phyloP scores from a whole-genome alignment of 139 green algal species.

The Marvania coccoides region DNA sequence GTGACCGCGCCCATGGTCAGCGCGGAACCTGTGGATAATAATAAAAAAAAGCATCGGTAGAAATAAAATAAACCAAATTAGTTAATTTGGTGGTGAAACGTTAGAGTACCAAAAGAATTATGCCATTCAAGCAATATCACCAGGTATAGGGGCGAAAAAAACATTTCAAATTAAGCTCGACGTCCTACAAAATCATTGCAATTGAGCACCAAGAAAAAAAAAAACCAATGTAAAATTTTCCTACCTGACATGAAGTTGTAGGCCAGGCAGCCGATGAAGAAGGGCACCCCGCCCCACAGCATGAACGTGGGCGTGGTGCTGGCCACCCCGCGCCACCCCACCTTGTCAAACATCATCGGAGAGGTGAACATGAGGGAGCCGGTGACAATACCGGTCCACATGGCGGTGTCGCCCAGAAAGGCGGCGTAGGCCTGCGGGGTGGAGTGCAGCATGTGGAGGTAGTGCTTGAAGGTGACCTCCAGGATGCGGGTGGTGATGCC shows the following conservation, averaged over 20 bases:
- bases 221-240: no score
- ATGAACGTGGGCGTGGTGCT: constrained; percentile 59
- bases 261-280: constrained; percentile 66
- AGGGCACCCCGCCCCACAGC: constrained; percentile 46
- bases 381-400: constrained; percentile 76
- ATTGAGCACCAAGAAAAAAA: no score
- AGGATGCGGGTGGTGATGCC: constrained; percentile 82
- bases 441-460: constrained; percentile 79
- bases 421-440: constrained; percentile 71
- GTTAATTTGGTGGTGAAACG: no score
- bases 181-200: no score
- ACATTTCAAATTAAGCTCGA: no score
- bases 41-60: no score
- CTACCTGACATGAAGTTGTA: constrained; percentile 35
- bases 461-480: constrained; percentile 89
- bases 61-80: no score
- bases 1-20: not conserved
- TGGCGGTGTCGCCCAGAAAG: constrained; percentile 78
- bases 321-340: constrained; percentile 76
- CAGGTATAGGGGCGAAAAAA: no score
- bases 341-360: constrained; percentile 70
- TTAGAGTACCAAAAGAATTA: no score
- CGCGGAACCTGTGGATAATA: not conserved
- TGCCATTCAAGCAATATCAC: no score
- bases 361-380: constrained; percentile 69